These are phyloP conservation scores for Calocera cornea DNA, from an alignment of 768 basidiomycete species.

Conservation along the genomic window DNA sequence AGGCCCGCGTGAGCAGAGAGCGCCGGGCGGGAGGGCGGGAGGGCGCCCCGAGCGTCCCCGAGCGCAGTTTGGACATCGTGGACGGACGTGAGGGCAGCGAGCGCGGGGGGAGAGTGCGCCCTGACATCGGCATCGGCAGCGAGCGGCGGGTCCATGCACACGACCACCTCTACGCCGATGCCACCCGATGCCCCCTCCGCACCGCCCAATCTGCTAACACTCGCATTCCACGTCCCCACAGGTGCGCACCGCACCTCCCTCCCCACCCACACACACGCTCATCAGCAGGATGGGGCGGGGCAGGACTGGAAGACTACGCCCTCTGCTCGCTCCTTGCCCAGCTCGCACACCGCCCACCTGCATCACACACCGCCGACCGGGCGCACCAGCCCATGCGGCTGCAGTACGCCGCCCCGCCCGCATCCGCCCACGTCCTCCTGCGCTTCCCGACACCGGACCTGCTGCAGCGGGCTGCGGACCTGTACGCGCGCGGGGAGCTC, in stretches of 20 bases:
- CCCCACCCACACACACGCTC: neutral
- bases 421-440: neutral
- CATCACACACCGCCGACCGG: no score
- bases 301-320: neutral
- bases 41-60: no score
- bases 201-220: neutral
- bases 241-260: neutral
- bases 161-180: no score
- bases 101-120: no score
- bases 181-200: neutral
- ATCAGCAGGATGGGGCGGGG: neutral
- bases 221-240: slow-evolving; percentile 1
- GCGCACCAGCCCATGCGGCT: neutral
- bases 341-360: neutral
- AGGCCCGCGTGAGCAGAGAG: neutral
- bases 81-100: no score
- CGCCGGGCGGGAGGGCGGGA: no score
- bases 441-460: neutral
- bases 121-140: no score
- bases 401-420: neutral
- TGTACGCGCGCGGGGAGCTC: neutral
- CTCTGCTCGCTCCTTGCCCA: neutral
- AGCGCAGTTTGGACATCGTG: neutral
- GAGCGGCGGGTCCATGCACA: no score
- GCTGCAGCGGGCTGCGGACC: neutral